Evolutionary conservation across 768 basidiomycete species (phyloP), one percentile per base, ranked within the genome.

Genomic region (Trametes meyenii): DNA sequence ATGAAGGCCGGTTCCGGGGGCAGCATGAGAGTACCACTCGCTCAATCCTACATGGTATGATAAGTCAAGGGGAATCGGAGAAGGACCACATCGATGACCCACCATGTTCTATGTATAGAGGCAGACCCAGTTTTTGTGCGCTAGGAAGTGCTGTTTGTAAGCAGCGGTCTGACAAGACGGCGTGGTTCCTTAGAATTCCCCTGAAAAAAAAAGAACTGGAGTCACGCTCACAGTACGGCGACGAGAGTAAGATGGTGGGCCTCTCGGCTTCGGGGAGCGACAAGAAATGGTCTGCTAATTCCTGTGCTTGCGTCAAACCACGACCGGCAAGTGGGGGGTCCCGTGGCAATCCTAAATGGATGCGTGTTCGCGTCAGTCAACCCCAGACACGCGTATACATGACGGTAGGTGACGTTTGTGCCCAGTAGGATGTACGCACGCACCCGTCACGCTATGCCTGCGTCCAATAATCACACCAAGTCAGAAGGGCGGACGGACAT

Each of bases 101-200:
- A 85, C 92, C 93, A 66, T 93, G 92, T 67, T 95, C 93, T 14
- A 89, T 82, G 63, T 83, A 88, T 53, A 94, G 82, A 0, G 92
- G 90, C 3, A 93, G 62, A 14, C 78, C 75, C 19, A 94, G 78
- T 0, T 83, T 82, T 40, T 76, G 71, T 16, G 93, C 83, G 2
- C 81, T 75, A 2, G 93, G 92, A 35, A 81, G 77, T 1, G 87
- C 75, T 0, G 93, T 95, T 71, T 95, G 92, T 23, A 94, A 77
- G 72, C 93, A 94, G n/a, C 93, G 89, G 75, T 94, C 91, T 93
- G 66, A 6, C 24, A 19, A 33, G n/a, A 66, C 38, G 23, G 55
- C 29, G 26, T 33, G 23, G 23, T 42, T n/a, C n/a, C n/a, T n/a
- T n/a, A n/a, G n/a, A n/a, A n/a, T n/a, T n/a, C n/a, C n/a, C 38